Evolutionary conservation across 371 early-diverging fungal species (phyloP).

Genomic region (Coemansia sp.): DNA sequence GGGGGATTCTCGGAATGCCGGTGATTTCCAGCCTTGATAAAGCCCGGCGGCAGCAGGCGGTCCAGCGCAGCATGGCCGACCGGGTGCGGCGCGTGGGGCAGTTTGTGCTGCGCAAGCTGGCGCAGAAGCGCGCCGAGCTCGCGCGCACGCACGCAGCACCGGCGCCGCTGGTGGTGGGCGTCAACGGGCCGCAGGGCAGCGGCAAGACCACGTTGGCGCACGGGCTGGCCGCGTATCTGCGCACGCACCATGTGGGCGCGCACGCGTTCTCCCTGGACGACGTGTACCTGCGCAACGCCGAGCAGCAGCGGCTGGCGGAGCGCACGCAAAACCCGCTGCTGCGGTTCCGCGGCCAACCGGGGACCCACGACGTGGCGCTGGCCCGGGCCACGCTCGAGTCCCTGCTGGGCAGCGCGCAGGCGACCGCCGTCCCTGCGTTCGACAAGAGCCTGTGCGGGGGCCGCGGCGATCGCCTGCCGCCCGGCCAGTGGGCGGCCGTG

Average conservation of each 20-base stretch:
- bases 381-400: conserved; percentile 56
- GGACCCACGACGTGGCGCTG: conserved; percentile 83
- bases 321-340: conserved; percentile 68
- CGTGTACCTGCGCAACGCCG: conserved; percentile 70
- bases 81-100: conserved; percentile 27
- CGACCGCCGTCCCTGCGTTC: conserved; percentile 68
- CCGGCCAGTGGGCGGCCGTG: conserved; percentile 58
- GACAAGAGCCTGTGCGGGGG: conserved; percentile 77
- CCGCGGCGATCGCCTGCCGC: conserved; percentile 74
- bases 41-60: conserved; percentile 17
- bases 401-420: conserved; percentile 34
- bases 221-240: conserved; percentile 20
- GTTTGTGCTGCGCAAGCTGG: conserved; percentile 30
- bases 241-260: conserved; percentile 35
- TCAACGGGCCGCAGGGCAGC: conserved; percentile 80
- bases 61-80: conserved; percentile 12
- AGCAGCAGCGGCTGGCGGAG: conserved; percentile 60
- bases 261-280: conserved; percentile 84
- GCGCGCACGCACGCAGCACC: not conserved
- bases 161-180: conserved; percentile 66
- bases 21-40: conserved; percentile 34
- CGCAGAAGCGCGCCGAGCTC: conserved; percentile 10
- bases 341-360: conserved; percentile 79
- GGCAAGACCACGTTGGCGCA: conserved; percentile 54
- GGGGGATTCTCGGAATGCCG: conserved; percentile 18